Percentiles rank a stretch among this genome's conserved stretches.
These are phyloP conservation scores for Clitocybe nebularis DNA, from an alignment of 1,284 basidiomycete species.

Conservation along the genomic window DNA sequence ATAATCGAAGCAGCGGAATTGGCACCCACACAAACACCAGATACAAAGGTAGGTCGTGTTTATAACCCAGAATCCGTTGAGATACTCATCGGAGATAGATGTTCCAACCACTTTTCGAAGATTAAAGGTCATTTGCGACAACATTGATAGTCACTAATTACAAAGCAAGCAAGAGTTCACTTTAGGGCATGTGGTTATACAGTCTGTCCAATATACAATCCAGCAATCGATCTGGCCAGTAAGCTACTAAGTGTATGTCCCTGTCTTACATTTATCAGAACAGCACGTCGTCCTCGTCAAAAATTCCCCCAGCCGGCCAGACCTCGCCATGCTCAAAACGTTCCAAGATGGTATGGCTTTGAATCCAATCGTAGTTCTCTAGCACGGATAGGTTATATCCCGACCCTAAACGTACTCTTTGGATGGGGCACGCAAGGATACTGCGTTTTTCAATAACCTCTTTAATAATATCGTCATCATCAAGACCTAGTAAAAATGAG, in stretches of 20 bases:
- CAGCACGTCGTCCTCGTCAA: slow-evolving; percentile 27
- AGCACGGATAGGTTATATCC: slow-evolving; percentile 11
- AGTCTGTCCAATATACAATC: no score
- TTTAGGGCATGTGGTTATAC: no score
- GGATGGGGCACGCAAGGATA: slow-evolving; percentile 20
- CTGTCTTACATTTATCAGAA: slow-evolving; percentile 13
- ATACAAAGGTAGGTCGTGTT: slow-evolving; percentile 13
- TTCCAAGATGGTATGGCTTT: slow-evolving; percentile 18
- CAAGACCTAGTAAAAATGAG: slow-evolving; percentile 21
- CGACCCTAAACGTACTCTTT: slow-evolving; percentile 22
- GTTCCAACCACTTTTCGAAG: slow-evolving; percentile 67
- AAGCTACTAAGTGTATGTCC: neutral
- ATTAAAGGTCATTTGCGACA: slow-evolving; percentile 31
- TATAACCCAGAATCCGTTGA: neutral
- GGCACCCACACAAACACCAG: slow-evolving; percentile 45
- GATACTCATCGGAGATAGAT: slow-evolving; percentile 28
- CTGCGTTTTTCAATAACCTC: slow-evolving; percentile 22
- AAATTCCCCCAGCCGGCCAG: slow-evolving; percentile 24
- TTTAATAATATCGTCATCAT: slow-evolving; percentile 21
- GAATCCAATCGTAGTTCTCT: slow-evolving; percentile 10
- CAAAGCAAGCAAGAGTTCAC: no score
- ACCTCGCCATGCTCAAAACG: slow-evolving; percentile 17
- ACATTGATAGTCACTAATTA: neutral
- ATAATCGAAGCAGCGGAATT: slow-evolving; percentile 38
- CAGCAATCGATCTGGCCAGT: no score